Conservation (phyloP, 2,329 filamentous ascomycete species). For the Moelleriella libera region DNA sequence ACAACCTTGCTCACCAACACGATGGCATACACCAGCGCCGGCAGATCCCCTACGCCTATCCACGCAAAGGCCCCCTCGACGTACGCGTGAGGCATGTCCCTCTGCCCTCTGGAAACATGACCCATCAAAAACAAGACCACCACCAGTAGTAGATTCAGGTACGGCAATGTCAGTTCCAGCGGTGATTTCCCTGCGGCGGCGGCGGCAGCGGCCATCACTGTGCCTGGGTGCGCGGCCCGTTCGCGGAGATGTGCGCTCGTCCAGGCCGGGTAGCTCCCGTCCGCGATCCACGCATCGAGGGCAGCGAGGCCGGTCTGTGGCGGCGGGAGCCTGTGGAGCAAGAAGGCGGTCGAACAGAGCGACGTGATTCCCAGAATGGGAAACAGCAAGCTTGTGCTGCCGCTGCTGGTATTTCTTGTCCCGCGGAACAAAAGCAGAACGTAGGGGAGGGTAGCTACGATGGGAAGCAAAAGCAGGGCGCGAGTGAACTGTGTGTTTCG, state of each 20-base stretch:
- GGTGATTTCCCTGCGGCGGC: constrained; percentile 20
- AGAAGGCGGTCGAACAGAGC: constrained; percentile 46
- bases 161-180: constrained; percentile 43
- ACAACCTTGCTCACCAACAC: constrained; percentile 48
- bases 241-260: not conserved
- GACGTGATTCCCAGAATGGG: constrained; percentile 47
- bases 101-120: constrained; percentile 14
- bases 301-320: constrained; percentile 35
- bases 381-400: constrained; percentile 19
- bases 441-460: constrained; percentile 41
- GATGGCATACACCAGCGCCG: constrained; percentile 44
- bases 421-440: constrained; percentile 14
- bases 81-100: constrained; percentile 3
- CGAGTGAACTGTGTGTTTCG: constrained; percentile 44
- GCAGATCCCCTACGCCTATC: constrained; percentile 34
- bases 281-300: constrained; percentile 29
- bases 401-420: constrained; percentile 12
- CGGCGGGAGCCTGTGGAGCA: constrained; percentile 41
- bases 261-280: not conserved
- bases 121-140: constrained; percentile 33
- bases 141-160: constrained; percentile 44
- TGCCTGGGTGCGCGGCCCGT: not conserved
- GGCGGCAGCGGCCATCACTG: not conserved
- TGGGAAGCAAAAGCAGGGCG: constrained; percentile 45
- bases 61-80: constrained; percentile 19